Percentiles rank a stretch among this genome's conserved stretches.
Conservation (phyloP, 306 rosid species). For the Casuarina glauca region DNA sequence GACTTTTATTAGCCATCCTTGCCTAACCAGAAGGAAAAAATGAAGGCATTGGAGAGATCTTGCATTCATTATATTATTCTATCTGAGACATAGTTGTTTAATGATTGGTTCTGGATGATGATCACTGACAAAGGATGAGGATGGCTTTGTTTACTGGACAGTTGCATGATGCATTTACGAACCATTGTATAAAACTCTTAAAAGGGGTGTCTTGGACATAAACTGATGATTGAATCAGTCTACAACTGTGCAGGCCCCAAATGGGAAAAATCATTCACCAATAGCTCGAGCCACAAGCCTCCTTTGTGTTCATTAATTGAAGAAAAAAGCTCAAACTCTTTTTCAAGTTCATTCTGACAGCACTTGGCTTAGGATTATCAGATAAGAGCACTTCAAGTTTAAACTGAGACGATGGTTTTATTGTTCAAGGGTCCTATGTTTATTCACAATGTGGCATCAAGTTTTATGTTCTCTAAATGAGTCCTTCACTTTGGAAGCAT, state of each 20-base stretch:
- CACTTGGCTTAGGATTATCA: background rate
- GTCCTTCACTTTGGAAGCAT: background rate
- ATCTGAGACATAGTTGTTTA: background rate
- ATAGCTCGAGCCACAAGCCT: background rate
- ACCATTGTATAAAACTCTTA: background rate
- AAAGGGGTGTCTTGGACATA: background rate
- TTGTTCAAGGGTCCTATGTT: background rate
- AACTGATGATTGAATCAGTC: background rate
- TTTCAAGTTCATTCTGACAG: background rate
- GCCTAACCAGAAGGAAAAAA: too few species aligned
- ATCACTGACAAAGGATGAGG: background rate
- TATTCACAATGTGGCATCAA: background rate
- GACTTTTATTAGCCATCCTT: background rate
- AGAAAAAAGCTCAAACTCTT: background rate
- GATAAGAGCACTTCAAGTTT: conserved; percentile 1
- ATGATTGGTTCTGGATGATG: background rate
- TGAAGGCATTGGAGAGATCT: background rate
- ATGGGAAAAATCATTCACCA: background rate
- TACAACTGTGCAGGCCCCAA: background rate
- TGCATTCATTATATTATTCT: background rate
- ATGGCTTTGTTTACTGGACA: background rate
- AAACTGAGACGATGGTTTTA: background rate
- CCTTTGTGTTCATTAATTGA: background rate
- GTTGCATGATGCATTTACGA: background rate
- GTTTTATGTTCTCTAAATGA: background rate